Base-by-base conservation (phyloP, 2,329 filamentous ascomycete genomes). In the Calonectria pauciramosa region DNA sequence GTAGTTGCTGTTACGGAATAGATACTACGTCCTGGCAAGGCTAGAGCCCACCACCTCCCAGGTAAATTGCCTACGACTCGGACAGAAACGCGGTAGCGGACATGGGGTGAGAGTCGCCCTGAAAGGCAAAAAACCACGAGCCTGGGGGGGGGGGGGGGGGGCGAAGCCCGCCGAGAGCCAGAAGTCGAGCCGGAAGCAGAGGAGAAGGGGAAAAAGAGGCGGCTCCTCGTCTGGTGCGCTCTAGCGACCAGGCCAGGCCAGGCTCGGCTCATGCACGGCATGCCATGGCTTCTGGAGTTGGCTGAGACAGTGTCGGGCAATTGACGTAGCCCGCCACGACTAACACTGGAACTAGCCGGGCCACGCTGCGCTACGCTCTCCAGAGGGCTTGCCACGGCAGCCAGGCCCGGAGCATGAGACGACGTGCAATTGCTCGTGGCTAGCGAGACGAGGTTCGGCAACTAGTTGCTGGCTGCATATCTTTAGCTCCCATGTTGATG, bases 401-500 rank as follows among this genome's bases (percentile, higher is more conserved):
- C 34, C 28, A 10, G 11, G 38, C 51, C 28, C 30, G 66, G 60
- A 65, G 60, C 60, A 32, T 20, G 60, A 65, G 60, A 49, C 60
- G 41, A 49, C n/a, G 38, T 49, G 60, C 38, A 23, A 34, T 47
- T 20, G 26, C 28, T 47, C 23, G 23, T 20, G 44, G 23, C 34
- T 63, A 63, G 41, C 18, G n/a, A 47, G 18, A 64, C 28, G 23
- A 54, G 44, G 34, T 41, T 32, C 68, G 68, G 68, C 59, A 70
- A 56, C 68, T 70, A 70, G 47, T 28, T 44, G 59, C 47, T 70
- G 56, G 68, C n/a, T 70, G 59, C 68, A 65, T 65, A 44, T 34
- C 23, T 26, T 54, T 70, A 70, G 68, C 59, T 49, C n/a, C 23
- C 52, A 11, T 34, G 34, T 34, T 52, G 44, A 44, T 41, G 56